Conservation (phyloP, 176 grass and related monocot species). For the Canna indica region DNA sequence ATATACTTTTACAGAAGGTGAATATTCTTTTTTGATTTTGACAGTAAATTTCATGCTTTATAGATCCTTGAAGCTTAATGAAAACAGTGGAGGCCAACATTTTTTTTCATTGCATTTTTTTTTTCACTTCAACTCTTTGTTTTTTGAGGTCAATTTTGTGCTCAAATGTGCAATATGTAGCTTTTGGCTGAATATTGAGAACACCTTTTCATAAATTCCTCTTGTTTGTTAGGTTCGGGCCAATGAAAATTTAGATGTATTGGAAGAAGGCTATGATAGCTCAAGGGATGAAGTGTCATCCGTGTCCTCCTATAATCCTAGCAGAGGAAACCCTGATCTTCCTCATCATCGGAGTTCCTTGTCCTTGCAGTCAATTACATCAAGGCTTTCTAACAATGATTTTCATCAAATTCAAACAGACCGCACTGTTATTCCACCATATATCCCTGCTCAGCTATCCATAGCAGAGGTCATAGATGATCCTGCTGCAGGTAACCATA, state of each 20-base stretch:
- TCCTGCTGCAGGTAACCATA: conserved; percentile 51
- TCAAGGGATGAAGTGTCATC: conserved; percentile 96
- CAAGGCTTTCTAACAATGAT: conserved; percentile 55
- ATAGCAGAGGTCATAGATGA: conserved; percentile 83
- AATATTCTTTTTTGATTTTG: background rate
- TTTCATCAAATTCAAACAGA: conserved; percentile 42
- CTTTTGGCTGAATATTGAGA: conserved; percentile 4
- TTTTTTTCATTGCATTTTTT: background rate
- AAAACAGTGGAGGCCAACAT: background rate
- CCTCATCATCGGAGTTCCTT: conserved; percentile 55
- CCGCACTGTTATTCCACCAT: conserved; percentile 43
- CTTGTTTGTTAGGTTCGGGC: conserved; percentile 46
- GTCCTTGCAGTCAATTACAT: conserved; percentile 61
- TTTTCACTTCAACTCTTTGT: background rate
- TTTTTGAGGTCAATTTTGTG: background rate
- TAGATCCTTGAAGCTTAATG: too few species aligned
- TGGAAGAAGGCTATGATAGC: conserved; percentile 92
- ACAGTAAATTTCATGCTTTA: background rate
- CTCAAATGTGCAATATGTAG: background rate
- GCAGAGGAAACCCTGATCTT: conserved; percentile 52
- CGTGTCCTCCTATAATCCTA: conserved; percentile 83
- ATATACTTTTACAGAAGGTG: background rate
- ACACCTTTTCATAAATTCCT: background rate
- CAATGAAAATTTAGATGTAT: conserved; percentile 62
- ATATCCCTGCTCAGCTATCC: conserved; percentile 53